Evolutionary conservation across 176 grass and related monocot species (phyloP).

Genomic region (Carex cristatella): DNA sequence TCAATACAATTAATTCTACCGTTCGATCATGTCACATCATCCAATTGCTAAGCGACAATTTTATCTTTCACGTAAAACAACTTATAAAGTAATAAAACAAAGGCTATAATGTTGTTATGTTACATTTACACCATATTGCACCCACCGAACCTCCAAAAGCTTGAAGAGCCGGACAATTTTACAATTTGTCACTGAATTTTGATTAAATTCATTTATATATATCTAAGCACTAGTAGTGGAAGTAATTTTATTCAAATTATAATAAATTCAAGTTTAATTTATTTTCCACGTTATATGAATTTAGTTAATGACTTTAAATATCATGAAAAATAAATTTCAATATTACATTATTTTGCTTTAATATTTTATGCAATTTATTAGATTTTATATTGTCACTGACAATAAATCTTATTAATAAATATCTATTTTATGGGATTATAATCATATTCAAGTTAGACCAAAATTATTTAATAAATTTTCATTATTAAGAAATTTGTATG

Average conservation of each 20-base stretch:
- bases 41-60: neutral
- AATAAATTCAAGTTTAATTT: neutral
- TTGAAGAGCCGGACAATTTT: neutral
- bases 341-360: neutral
- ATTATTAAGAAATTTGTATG: neutral
- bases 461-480: neutral
- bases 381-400: neutral
- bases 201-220: neutral
- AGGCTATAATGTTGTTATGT: neutral
- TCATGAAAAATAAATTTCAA: neutral
- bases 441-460: neutral
- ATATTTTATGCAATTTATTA: neutral
- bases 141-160: neutral
- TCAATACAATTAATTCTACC: neutral
- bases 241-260: neutral
- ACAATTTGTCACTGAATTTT: neutral
- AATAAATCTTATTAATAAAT: neutral
- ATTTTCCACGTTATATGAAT: neutral
- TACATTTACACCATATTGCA: neutral
- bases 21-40: neutral
- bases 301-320: neutral
- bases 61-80: conserved; percentile 2
- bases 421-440: neutral
- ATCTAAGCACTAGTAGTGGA: neutral
- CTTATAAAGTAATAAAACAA: neutral